phyloP scores from a whole-genome alignment of 257 asterid genomes.

The Marsdenia floribunda region DNA sequence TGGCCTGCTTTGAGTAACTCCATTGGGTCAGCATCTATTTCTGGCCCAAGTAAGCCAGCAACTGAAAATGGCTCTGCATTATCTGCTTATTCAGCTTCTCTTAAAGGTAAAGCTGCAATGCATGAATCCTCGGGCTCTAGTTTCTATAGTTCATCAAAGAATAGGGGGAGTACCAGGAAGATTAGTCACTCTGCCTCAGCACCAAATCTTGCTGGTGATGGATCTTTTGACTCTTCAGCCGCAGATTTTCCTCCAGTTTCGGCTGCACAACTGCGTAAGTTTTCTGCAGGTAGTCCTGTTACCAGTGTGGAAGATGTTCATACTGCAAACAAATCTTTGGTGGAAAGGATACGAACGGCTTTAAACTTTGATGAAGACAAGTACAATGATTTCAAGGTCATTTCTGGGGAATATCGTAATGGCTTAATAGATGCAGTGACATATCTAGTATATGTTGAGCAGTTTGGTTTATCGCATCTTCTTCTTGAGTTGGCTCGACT shows the following conservation, averaged over 20 bases:
- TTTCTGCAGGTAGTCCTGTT: conserved; percentile 28
- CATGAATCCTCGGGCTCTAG: conserved; percentile 38
- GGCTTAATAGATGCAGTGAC: conserved; percentile 68
- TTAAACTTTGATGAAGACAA: conserved; percentile 67
- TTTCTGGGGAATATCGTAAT: conserved; percentile 73
- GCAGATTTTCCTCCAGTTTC: conserved; percentile 82
- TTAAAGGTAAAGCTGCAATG: conserved; percentile 40
- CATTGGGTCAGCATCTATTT: conserved; percentile 17
- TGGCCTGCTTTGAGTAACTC: conserved; percentile 28
- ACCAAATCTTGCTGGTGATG: conserved; percentile 59
- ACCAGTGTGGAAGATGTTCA: conserved; percentile 57
- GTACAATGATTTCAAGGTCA: conserved; percentile 60
- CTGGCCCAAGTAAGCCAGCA: conserved; percentile 18
- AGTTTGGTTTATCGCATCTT: conserved; percentile 92
- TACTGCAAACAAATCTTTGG: conserved; percentile 72
- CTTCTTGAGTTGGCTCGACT: conserved; percentile 77
- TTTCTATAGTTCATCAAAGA: conserved; percentile 44
- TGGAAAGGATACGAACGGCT: conserved; percentile 76
- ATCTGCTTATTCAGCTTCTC: conserved; percentile 40
- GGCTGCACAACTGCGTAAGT: conserved; percentile 43
- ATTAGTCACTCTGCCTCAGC: conserved; percentile 77
- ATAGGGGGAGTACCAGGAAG: conserved; percentile 33
- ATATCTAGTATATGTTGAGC: conserved; percentile 61
- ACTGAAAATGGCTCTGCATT: conserved; percentile 31
- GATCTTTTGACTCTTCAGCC: conserved; percentile 36